A percentile compares a stretch with the other conserved stretches of the same genome.
These are phyloP conservation scores for Naganishia vaughanmartiniae DNA, from an alignment of 768 basidiomycete species.

Conservation along the genomic window DNA sequence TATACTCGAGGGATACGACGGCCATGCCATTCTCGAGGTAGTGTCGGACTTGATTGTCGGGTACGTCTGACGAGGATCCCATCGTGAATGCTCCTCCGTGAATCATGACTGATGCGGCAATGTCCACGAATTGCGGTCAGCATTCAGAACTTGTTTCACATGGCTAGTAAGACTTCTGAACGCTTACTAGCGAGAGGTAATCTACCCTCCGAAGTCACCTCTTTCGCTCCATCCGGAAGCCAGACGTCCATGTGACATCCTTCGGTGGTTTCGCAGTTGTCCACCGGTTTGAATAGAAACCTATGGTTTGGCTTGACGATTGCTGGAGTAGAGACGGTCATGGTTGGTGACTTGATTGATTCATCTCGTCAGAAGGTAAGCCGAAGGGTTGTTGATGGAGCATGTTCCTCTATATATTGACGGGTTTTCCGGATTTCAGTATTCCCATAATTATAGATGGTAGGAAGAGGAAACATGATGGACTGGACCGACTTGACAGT, in stretches of 20 bases:
- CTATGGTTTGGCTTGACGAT: slow-evolving; percentile 10
- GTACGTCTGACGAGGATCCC: slow-evolving; percentile 26
- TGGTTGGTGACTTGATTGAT: not conserved
- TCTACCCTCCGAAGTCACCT: not conserved
- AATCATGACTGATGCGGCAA: slow-evolving; percentile 16
- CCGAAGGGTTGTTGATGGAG: not conserved
- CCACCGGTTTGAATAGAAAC: slow-evolving; percentile 28
- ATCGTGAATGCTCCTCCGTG: slow-evolving; percentile 31
- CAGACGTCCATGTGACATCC: slow-evolving; percentile 33
- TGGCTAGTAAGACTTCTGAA: not conserved
- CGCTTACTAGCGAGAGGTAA: slow-evolving; percentile 2
- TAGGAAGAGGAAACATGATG: too few species aligned
- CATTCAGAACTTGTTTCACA: too few species aligned
- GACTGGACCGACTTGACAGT: too few species aligned
- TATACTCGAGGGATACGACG: slow-evolving; percentile 29
- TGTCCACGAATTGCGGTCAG: not conserved
- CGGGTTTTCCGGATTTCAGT: too few species aligned
- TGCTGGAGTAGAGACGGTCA: slow-evolving; percentile 2
- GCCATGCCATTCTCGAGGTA: slow-evolving; percentile 27
- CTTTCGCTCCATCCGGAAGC: slow-evolving; percentile 9
- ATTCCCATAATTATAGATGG: too few species aligned
- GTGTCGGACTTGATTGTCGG: slow-evolving; percentile 29
- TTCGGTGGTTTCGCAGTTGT: slow-evolving; percentile 17
- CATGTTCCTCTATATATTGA: too few species aligned
- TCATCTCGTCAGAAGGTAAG: not conserved